Conservation (phyloP, 2,329 filamentous ascomycete genomes). For the Emmonsiellopsis sp. region DNA sequence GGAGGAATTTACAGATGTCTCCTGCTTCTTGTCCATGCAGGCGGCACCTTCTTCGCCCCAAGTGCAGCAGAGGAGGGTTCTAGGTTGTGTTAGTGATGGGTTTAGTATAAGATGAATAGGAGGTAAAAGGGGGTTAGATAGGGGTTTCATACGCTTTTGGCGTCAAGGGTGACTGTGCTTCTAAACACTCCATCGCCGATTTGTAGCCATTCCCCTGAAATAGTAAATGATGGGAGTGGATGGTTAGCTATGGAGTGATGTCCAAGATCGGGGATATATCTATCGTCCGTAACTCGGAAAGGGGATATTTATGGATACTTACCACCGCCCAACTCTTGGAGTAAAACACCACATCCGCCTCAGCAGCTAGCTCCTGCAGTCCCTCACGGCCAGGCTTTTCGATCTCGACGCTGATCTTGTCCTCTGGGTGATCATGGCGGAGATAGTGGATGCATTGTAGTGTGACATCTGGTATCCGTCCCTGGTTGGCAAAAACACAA, state of each 20-base stretch:
- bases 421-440: conserved; percentile 36
- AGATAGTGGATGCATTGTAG: conserved; percentile 51
- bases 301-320: conserved; percentile 14
- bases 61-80: conserved; percentile 47
- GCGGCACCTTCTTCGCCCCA: conserved; percentile 51
- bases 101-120: background rate
- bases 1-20: conserved; percentile 33
- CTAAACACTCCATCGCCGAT: conserved; percentile 45
- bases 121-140: background rate
- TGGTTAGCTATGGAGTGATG: no score
- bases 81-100: conserved; percentile 13
- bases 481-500: conserved; percentile 30
- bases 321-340: conserved; percentile 63
- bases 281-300: background rate
- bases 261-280: no score
- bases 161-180: conserved; percentile 31
- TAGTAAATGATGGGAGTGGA: background rate
- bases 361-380: conserved; percentile 49
- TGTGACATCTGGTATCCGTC: conserved; percentile 55
- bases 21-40: conserved; percentile 32
- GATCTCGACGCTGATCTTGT: conserved; percentile 58
- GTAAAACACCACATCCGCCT: conserved; percentile 65
- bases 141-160: conserved; percentile 37
- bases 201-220: conserved; percentile 30
- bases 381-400: conserved; percentile 59